Conservation (phyloP, 805 yeast species). For the Metschnikowia orientalis region DNA sequence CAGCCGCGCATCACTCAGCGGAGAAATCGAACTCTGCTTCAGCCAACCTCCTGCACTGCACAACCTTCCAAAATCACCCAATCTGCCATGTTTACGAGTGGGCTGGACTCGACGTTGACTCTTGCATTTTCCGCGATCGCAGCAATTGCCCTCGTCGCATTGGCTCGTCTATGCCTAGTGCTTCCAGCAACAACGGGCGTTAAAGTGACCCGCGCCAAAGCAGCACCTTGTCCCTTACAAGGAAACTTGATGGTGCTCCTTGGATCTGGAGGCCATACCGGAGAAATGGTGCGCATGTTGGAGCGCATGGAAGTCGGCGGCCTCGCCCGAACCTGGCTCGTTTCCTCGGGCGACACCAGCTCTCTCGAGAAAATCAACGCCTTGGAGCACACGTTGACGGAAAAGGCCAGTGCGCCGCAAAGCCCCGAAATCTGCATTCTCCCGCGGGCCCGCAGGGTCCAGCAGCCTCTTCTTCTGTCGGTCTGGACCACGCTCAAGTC, state of each 20-base stretch:
- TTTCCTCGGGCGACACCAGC: conserved; percentile 49
- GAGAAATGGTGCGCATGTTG: conserved; percentile 82
- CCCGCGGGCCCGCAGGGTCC: conserved; percentile 59
- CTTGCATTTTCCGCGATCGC: too few relatives aligned
- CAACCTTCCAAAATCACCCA: too few relatives aligned
- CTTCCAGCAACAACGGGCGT: conserved; percentile 11
- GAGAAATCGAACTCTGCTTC: too few relatives aligned
- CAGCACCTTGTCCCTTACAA: not conserved
- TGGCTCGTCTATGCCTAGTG: conserved; percentile 9
- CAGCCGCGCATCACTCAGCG: too few relatives aligned
- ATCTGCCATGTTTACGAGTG: too few relatives aligned
- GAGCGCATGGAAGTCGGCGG: conserved; percentile 29
- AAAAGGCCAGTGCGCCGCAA: not conserved
- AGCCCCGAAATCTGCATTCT: conserved; percentile 28
- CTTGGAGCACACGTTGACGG: conserved; percentile 25
- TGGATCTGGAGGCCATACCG: conserved; percentile 97
- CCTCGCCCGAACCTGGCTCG: conserved; percentile 36
- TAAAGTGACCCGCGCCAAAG: not conserved
- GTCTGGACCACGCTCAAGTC: conserved; percentile 42
- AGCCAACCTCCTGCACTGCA: too few relatives aligned
- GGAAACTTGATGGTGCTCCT: conserved; percentile 52
- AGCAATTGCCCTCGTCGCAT: conserved; percentile 1
- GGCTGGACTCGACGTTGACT: too few relatives aligned
- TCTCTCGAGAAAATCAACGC: conserved; percentile 40
- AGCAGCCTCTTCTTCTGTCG: conserved; percentile 48